Percentiles rank a stretch among this genome's conserved stretches.
Evolutionary conservation across 2,329 filamentous ascomycete species (phyloP).

Genomic region (Phialophora tarda): DNA sequence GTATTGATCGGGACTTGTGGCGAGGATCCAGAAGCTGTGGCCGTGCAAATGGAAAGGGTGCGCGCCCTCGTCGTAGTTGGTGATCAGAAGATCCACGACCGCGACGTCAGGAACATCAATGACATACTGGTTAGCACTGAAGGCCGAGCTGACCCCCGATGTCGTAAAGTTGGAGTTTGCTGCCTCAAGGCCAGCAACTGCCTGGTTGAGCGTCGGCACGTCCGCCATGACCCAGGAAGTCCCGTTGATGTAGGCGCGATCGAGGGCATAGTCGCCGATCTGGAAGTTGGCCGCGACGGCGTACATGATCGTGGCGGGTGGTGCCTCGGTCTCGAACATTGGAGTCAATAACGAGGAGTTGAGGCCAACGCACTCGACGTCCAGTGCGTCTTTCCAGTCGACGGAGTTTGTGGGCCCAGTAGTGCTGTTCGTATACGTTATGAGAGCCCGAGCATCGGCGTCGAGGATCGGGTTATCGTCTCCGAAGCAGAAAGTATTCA

Average conservation of each 20-base stretch:
- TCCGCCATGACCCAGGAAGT: slow-evolving; percentile 20
- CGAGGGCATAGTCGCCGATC: slow-evolving; percentile 64
- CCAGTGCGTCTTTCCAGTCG: slow-evolving; percentile 18
- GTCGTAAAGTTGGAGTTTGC: slow-evolving; percentile 8
- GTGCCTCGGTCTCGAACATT: slow-evolving; percentile 12
- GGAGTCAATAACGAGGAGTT: slow-evolving; percentile 18
- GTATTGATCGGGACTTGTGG: slow-evolving; percentile 46
- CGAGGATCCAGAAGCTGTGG: slow-evolving; percentile 13
- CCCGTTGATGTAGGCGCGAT: slow-evolving; percentile 20
- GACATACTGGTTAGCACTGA: slow-evolving; percentile 19
- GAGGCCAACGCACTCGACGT: slow-evolving; percentile 17
- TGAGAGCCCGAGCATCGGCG: slow-evolving; percentile 8
- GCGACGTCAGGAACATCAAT: slow-evolving; percentile 12
- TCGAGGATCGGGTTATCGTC: slow-evolving; percentile 15
- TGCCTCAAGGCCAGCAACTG: slow-evolving; percentile 11
- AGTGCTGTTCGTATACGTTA: slow-evolving; percentile 20
- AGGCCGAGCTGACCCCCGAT: slow-evolving; percentile 15
- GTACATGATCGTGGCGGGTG: slow-evolving; percentile 38
- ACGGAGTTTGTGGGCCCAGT: slow-evolving; percentile 1
- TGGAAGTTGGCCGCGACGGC: slow-evolving; percentile 64
- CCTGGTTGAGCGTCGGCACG: slow-evolving; percentile 16
- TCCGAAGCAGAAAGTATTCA: slow-evolving; percentile 28
- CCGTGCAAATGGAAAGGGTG: slow-evolving; percentile 61
- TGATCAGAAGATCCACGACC: slow-evolving; percentile 47
- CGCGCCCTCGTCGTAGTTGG: slow-evolving; percentile 45